Conservation (phyloP, 1,284 basidiomycete genomes). For the Tremellales sp. region DNA sequence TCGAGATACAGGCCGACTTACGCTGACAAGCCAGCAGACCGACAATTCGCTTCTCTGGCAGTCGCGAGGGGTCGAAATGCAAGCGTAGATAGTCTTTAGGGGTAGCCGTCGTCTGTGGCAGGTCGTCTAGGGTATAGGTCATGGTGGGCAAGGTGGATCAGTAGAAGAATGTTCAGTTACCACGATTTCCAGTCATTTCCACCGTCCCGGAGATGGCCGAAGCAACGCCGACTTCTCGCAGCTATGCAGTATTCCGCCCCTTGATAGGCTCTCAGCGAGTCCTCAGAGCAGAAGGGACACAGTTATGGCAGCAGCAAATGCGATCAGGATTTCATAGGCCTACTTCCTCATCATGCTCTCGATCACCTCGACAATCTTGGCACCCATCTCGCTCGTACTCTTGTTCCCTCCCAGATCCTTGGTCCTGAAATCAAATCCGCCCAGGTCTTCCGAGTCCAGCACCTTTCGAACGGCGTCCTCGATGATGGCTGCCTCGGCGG, state of each 20-base stretch:
- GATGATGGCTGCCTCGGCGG: conserved; percentile 75
- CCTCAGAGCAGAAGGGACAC: too few species aligned
- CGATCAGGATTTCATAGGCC: too few species aligned
- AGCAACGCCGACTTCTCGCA: too few species aligned
- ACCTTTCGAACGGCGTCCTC: conserved; percentile 86
- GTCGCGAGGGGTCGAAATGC: conserved; percentile 39
- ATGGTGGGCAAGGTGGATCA: conserved; percentile 15
- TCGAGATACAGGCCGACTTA: conserved; percentile 18
- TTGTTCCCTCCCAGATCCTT: conserved; percentile 81
- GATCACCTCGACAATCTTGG: conserved; percentile 74
- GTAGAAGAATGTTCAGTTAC: too few species aligned
- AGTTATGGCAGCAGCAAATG: too few species aligned
- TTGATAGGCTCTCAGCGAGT: too few species aligned
- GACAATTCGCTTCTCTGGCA: conserved; percentile 44
- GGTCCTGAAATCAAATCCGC: conserved; percentile 77
- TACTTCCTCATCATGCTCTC: conserved; percentile 55
- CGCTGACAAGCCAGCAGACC: conserved; percentile 50
- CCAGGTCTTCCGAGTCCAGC: conserved; percentile 66
- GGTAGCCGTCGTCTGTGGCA: conserved; percentile 26
- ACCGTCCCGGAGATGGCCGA: too few species aligned
- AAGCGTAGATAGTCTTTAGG: conserved; percentile 43
- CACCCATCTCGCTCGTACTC: conserved; percentile 74
- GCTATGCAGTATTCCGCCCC: too few species aligned
- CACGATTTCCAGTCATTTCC: too few species aligned
- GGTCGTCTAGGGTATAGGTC: conserved; percentile 33